Percentiles rank a stretch among this genome's conserved stretches.
phyloP scores from a whole-genome alignment of 2,329 filamentous ascomycete genomes.

The Apiospora saccharicola region DNA sequence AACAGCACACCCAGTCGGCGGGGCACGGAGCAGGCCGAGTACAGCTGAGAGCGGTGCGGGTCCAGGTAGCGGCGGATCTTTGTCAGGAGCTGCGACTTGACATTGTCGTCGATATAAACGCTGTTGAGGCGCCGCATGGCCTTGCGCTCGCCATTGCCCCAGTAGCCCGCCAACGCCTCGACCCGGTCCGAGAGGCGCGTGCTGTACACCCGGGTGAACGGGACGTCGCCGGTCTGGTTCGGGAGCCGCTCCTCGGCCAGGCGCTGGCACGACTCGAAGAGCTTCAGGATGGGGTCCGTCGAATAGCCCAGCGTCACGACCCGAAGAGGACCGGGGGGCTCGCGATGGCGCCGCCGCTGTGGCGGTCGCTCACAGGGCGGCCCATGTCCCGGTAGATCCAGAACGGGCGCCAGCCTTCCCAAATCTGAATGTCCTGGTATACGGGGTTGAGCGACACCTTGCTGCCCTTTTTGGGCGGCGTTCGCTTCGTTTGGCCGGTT shows the following conservation, averaged over 20 bases:
- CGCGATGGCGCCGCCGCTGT: too few relatives aligned
- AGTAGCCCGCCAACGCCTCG: background rate
- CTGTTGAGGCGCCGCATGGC: constrained; percentile 19
- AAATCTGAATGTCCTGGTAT: background rate
- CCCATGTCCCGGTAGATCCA: background rate
- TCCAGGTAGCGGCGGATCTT: constrained; percentile 10
- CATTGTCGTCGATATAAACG: constrained; percentile 7
- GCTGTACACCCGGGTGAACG: background rate
- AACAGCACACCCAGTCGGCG: constrained; percentile 18
- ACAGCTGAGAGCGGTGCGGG: background rate
- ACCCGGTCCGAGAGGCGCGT: background rate
- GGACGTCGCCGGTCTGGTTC: background rate
- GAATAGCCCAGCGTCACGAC: background rate
- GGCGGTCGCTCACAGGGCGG: background rate
- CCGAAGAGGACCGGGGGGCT: too few relatives aligned
- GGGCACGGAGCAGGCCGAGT: constrained; percentile 14
- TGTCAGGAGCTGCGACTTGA: constrained; percentile 7
- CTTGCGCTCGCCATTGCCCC: background rate
- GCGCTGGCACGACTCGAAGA: background rate
- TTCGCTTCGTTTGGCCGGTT: background rate
- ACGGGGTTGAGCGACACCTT: background rate
- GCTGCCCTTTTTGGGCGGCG: background rate
- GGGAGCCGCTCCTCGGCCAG: background rate
- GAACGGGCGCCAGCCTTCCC: background rate
- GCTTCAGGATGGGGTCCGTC: background rate